Evolutionary conservation across 2,329 filamentous ascomycete species (phyloP), one percentile per base, ranked within the genome.

Genomic region (Ophiostoma perfectum): DNA sequence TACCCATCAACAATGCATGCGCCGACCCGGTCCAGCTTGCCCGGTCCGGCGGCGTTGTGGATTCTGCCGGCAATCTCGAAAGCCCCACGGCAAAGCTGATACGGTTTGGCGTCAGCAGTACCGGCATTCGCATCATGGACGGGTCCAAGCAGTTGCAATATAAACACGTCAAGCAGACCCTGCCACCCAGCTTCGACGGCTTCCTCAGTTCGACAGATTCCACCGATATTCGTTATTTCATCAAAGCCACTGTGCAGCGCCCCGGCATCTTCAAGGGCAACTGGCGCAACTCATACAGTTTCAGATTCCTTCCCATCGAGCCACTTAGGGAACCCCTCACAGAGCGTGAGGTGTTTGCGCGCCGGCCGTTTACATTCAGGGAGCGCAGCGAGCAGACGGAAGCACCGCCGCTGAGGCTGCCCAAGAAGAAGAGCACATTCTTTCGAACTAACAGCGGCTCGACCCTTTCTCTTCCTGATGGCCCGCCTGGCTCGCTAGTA

Each of bases 211-310:
- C 95, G 73, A 91, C 92, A 0, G 90, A 89, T 44, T 88, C 93
- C 77, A 94, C 93, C 36, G 93, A 97, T 78, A 93, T 98, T 70
- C 86, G 89, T 73, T 99, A 99, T 79, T 99, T 91, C 76, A 84
- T 98, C 76, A 99, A 99, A 77, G 92, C 90, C n/a, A 98, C 95
- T 0, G 88, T 98, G 5, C 91, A 93, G 74, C 84, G 93, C n/a
- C 92, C 93, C 0, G 89, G 90, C 14, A 84, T 97, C 70, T 92
- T 96, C 78, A 94, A 94, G 76, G 93, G 97, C 79, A 97, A 97
- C 74, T 90, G 92, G 77, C 84, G 93, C 27, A 82, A 83, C 71
- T 81, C 85, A 71, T 75, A 83, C 47, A 87, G 88, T 47, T 90
- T 97, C 79, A 94, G 91, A 69, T 95, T 99, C 76, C 83, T 97